phyloP scores from a whole-genome alignment of 1,139 yeast genomes.

The Pichia sp. region DNA sequence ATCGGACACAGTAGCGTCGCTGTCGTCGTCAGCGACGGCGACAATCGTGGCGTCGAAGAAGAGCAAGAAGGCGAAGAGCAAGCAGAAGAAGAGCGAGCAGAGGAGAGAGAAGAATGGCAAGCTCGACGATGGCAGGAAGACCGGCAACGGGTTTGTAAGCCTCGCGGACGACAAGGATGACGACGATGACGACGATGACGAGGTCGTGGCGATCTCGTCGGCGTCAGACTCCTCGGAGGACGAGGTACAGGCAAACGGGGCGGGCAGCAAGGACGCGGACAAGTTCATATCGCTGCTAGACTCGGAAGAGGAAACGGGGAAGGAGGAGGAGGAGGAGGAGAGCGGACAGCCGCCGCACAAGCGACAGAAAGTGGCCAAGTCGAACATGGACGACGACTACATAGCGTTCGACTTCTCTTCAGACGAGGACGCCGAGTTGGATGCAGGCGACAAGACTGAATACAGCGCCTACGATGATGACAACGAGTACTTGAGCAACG shows the following conservation, averaged over 20 bases:
- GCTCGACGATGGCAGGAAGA: background rate
- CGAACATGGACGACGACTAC: conserved; percentile 50
- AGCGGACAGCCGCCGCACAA: conserved; percentile 13
- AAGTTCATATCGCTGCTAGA: conserved; percentile 8
- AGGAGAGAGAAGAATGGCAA: background rate
- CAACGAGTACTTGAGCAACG: conserved; percentile 33
- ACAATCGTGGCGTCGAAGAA: conserved; percentile 8
- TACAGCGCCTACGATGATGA: conserved; percentile 26
- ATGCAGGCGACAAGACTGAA: conserved; percentile 26
- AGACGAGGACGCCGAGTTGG: conserved; percentile 31
- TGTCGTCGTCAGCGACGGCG: background rate
- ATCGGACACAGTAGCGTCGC: background rate
- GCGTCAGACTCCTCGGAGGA: background rate
- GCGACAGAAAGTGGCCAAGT: conserved; percentile 10
- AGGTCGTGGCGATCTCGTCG: conserved; percentile 1
- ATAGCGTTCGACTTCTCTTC: conserved; percentile 57
- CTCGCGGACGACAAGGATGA: conserved; percentile 12
- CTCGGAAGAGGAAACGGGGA: conserved; percentile 6
- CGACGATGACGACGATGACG: conserved; percentile 6
- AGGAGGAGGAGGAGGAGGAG: conserved; percentile 9
- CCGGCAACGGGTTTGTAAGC: conserved; percentile 14
- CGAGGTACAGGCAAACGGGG: background rate
- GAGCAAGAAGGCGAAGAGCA: conserved; percentile 17
- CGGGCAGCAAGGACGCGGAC: background rate
- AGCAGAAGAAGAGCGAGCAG: conserved; percentile 10